A percentile compares a stretch with the other conserved stretches of the same genome.
Evolutionary conservation across 805 yeast genomes (phyloP).

Genomic region (Hagleromyces aurorensis): DNA sequence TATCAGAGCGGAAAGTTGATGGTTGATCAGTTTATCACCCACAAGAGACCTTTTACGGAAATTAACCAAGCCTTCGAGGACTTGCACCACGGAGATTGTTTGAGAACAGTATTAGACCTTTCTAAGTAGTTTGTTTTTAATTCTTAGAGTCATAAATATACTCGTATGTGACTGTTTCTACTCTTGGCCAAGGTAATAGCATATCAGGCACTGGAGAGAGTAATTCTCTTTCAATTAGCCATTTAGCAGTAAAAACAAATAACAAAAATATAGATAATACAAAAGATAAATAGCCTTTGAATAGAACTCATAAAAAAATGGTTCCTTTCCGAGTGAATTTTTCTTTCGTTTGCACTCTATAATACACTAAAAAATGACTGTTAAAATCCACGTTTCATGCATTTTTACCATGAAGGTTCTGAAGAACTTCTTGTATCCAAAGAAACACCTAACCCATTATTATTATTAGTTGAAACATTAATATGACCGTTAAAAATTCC

Average conservation of each 20-base stretch:
- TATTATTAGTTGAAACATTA: conserved; percentile 3
- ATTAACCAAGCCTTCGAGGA: conserved; percentile 90
- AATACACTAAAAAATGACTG: too few relatives aligned
- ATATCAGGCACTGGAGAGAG: too few relatives aligned
- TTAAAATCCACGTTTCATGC: conserved; percentile 2
- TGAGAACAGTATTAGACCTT: conserved; percentile 77
- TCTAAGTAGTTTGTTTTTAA: conserved; percentile 13
- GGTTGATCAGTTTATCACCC: conserved; percentile 94
- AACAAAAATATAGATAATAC: conserved; percentile 1
- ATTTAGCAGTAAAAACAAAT: neutral
- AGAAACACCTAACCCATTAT: conserved; percentile 15
- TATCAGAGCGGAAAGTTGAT: conserved; percentile 73
- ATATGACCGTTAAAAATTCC: too few relatives aligned
- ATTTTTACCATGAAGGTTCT: conserved; percentile 17
- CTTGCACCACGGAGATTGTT: conserved; percentile 88
- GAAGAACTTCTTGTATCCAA: conserved; percentile 17
- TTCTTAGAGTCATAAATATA: too few relatives aligned
- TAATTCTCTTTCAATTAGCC: neutral
- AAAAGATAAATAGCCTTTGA: neutral
- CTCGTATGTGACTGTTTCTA: too few relatives aligned
- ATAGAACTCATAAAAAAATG: too few relatives aligned
- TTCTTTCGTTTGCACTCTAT: too few relatives aligned
- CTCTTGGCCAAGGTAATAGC: too few relatives aligned
- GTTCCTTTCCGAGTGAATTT: conserved; percentile 1
- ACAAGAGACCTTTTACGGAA: conserved; percentile 66